phyloP scores from a whole-genome alignment of 345 rosid genomes.

The Erucastrum elatum region DNA sequence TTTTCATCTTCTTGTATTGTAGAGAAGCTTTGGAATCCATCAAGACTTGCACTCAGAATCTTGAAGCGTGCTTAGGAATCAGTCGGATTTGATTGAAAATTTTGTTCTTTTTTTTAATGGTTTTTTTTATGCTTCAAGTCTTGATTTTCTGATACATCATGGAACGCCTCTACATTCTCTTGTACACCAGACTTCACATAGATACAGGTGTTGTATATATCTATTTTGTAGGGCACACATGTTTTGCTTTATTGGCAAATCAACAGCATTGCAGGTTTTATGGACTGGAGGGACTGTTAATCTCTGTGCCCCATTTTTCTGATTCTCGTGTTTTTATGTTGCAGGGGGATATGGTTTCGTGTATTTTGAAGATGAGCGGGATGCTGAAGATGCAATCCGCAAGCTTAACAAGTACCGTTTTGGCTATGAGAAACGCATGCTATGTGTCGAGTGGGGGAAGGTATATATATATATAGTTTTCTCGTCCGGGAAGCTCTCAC shows the following conservation, averaged over 20 bases:
- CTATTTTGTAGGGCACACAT: slow-evolving; percentile 39
- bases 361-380: slow-evolving; percentile 78
- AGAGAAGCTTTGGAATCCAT: too few relatives aligned
- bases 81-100: slow-evolving; percentile 47
- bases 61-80: slow-evolving; percentile 69
- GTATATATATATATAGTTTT: slow-evolving; percentile 34
- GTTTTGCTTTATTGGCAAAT: slow-evolving; percentile 22
- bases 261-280: slow-evolving; percentile 4
- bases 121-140: slow-evolving; percentile 44
- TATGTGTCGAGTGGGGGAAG: slow-evolving; percentile 86
- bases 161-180: slow-evolving; percentile 71
- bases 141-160: slow-evolving; percentile 40
- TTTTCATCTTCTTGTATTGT: slow-evolving; percentile 45
- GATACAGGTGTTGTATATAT: slow-evolving; percentile 72
- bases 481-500: background rate
- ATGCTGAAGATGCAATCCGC: slow-evolving; percentile 84
- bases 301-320: slow-evolving; percentile 42
- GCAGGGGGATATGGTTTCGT: slow-evolving; percentile 95
- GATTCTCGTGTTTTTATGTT: slow-evolving; percentile 14
- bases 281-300: background rate
- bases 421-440: slow-evolving; percentile 66
- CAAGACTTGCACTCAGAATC: too few relatives aligned
- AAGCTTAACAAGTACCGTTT: slow-evolving; percentile 62
- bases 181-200: slow-evolving; percentile 75
- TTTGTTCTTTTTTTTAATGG: slow-evolving; percentile 39